Conservation (phyloP, 2,329 filamentous ascomycete genomes). For the Chaetomium sp. region DNA sequence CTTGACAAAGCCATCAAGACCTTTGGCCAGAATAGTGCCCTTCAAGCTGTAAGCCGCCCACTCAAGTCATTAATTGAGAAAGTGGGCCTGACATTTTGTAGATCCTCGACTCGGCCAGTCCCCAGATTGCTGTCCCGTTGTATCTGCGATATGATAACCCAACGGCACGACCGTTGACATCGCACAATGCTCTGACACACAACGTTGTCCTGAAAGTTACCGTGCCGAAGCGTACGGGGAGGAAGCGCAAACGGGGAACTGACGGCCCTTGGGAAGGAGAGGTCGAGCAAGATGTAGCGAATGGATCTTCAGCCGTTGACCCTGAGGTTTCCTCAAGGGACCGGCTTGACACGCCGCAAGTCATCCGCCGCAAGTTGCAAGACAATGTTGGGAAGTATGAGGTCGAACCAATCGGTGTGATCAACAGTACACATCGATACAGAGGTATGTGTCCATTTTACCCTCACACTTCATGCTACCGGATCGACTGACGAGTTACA, state of each 20-base stretch:
- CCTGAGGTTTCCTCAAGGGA: conserved; percentile 37
- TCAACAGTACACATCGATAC: conserved; percentile 81
- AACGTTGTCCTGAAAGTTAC: conserved; percentile 83
- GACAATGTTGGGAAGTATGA: conserved; percentile 65
- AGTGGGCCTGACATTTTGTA: conserved; percentile 21
- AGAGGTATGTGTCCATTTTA: conserved; percentile 45
- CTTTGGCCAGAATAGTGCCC: conserved; percentile 35
- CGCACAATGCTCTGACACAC: conserved; percentile 67
- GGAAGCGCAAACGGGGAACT: conserved; percentile 77
- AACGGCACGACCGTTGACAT: conserved; percentile 69
- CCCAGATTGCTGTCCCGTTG: conserved; percentile 53
- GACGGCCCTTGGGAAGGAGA: conserved; percentile 55
- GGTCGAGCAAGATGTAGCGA: conserved; percentile 28
- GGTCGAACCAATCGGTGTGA: conserved; percentile 63
- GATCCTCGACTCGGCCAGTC: conserved; percentile 40
- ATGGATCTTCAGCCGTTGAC: conserved; percentile 4
- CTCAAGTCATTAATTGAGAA: background rate
- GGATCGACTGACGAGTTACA: conserved; percentile 23
- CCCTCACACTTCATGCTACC: background rate
- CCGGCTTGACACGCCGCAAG: conserved; percentile 45
- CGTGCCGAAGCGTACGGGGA: conserved; percentile 78
- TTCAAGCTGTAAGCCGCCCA: conserved; percentile 29
- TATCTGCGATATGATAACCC: conserved; percentile 75
- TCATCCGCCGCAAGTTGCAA: conserved; percentile 56
- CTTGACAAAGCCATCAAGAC: conserved; percentile 37